A percentile compares a stretch with the other conserved stretches of the same genome.
These are phyloP conservation scores for Russula emetica DNA, from an alignment of 768 basidiomycete species.

Conservation along the genomic window DNA sequence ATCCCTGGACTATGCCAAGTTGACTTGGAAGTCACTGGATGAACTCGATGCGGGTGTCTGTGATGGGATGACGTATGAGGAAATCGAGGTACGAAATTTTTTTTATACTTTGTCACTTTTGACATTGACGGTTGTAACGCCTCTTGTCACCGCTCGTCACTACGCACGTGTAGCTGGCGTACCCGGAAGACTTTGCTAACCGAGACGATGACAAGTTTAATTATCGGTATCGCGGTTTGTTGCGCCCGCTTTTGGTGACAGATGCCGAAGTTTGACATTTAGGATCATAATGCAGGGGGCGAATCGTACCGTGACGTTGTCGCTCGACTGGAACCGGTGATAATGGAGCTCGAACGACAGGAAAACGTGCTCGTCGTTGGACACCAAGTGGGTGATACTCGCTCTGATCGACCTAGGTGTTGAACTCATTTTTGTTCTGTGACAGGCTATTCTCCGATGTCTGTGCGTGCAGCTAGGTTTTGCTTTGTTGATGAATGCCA, in stretches of 20 bases:
- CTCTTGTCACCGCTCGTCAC: too few species aligned
- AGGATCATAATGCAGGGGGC: slow-evolving; percentile 47
- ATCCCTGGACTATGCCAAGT: slow-evolving; percentile 75
- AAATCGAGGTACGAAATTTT: slow-evolving; percentile 80
- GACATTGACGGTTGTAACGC: not conserved
- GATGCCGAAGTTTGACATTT: not conserved
- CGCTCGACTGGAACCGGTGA: slow-evolving; percentile 90
- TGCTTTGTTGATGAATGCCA: slow-evolving; percentile 2
- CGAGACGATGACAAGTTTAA: slow-evolving; percentile 99
- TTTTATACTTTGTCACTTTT: not conserved
- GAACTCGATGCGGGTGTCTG: slow-evolving; percentile 99
- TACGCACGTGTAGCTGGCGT: slow-evolving; percentile 59
- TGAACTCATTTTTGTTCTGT: not conserved
- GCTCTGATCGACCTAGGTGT: not conserved
- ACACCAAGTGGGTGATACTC: slow-evolving; percentile 61
- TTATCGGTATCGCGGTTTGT: slow-evolving; percentile 82
- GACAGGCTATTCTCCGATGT: slow-evolving; percentile 72
- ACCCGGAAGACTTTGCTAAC: slow-evolving; percentile 97
- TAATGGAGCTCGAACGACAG: slow-evolving; percentile 98
- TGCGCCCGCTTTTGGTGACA: not conserved
- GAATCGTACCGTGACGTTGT: slow-evolving; percentile 99
- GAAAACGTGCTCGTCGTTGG: slow-evolving; percentile 96
- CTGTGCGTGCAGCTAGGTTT: slow-evolving; percentile 43
- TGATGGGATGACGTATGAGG: slow-evolving; percentile 99
- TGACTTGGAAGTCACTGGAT: slow-evolving; percentile 98